These are phyloP conservation scores for Helianthus tuberosus DNA, from an alignment of 129 eudicot genomes.

Conservation along the genomic window DNA sequence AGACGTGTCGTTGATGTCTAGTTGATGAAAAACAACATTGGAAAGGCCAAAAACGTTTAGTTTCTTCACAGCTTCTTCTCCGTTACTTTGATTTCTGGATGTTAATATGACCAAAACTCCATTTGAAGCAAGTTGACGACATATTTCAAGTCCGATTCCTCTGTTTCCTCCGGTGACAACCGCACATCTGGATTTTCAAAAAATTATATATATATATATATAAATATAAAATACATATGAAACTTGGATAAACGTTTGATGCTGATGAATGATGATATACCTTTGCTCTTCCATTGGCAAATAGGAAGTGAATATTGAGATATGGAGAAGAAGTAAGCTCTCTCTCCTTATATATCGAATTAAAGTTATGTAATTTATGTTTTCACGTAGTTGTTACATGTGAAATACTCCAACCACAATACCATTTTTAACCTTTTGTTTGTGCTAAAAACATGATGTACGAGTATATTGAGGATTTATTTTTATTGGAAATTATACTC, in stretches of 20 bases:
- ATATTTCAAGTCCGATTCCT: constrained; percentile 24
- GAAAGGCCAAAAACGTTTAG: neutral
- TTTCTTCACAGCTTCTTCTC: constrained; percentile 1
- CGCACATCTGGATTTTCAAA: neutral
- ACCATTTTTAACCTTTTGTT: neutral
- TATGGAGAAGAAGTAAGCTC: neutral
- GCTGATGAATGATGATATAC: constrained; percentile 10
- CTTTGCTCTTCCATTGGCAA: constrained; percentile 13
- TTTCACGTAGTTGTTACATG: neutral
- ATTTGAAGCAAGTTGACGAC: constrained; percentile 16
- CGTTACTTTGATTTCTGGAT: constrained; percentile 13
- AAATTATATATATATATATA: neutral
- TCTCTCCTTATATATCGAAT: neutral
- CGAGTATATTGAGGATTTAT: neutral
- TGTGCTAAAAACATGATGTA: neutral
- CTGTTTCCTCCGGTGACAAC: constrained; percentile 14
- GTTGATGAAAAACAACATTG: constrained; percentile 8
- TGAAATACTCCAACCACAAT: neutral
- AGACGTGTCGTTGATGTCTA: neutral
- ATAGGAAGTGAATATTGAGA: neutral
- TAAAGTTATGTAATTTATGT: neutral
- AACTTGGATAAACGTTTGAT: neutral
- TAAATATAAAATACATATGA: neutral
- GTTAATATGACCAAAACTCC: constrained; percentile 18
- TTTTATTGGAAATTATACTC: too few relatives aligned